Conservation (phyloP, 2,329 filamentous ascomycete species). For the Ophiostoma fasciatum region DNA sequence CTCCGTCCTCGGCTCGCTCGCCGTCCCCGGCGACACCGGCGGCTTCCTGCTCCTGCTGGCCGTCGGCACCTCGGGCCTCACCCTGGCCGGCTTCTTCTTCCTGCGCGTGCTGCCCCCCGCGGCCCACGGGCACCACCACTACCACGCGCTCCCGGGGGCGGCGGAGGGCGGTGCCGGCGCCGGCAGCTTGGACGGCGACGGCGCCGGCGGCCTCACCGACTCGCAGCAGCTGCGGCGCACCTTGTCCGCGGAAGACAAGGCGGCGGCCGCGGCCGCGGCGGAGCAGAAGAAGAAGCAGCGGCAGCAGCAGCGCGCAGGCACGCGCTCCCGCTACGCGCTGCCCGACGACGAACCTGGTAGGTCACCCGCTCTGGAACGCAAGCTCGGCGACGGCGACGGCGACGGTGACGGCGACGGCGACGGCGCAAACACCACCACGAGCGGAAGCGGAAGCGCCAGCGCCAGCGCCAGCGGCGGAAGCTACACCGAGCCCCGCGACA, state of each 20-base stretch:
- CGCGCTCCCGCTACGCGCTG: slow-evolving; percentile 13
- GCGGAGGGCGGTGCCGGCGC: too few relatives aligned
- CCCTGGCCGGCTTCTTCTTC: slow-evolving; percentile 70
- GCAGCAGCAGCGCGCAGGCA: too few relatives aligned
- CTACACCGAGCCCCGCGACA: background rate
- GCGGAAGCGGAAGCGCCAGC: too few relatives aligned
- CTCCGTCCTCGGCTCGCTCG: slow-evolving; percentile 58
- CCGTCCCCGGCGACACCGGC: slow-evolving; percentile 73
- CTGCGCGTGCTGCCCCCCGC: slow-evolving; percentile 55
- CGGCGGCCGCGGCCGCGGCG: slow-evolving; percentile 1
- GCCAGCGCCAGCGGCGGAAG: background rate
- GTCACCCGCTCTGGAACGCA: slow-evolving; percentile 27
- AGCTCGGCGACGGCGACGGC: slow-evolving; percentile 10
- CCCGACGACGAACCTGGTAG: slow-evolving; percentile 48
- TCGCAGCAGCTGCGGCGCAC: slow-evolving; percentile 27
- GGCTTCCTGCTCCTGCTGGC: slow-evolving; percentile 69
- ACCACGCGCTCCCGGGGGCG: slow-evolving; percentile 40
- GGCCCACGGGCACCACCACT: slow-evolving; percentile 25
- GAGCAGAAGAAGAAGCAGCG: slow-evolving; percentile 16
- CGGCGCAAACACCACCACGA: too few relatives aligned
- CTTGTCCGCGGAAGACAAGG: slow-evolving; percentile 27
- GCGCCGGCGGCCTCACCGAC: slow-evolving; percentile 16
- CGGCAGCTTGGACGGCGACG: too few relatives aligned
- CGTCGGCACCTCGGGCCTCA: slow-evolving; percentile 61
- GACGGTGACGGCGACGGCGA: slow-evolving; percentile 1